Conservation (phyloP, 441 rosid species). For the Mallotus japonicus region DNA sequence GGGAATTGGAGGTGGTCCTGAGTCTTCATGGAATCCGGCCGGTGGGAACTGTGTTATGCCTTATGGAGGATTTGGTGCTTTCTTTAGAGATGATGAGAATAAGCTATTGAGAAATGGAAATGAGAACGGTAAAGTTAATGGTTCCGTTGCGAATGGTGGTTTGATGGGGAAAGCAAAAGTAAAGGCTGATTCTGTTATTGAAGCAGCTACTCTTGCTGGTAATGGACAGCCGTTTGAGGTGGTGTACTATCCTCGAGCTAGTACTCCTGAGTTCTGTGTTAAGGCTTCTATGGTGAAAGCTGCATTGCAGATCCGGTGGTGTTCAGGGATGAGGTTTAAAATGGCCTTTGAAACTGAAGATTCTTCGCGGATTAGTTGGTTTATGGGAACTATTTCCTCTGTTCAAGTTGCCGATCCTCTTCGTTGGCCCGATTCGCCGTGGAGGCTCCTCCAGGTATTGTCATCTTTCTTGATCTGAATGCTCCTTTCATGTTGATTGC, state of each 20-base stretch:
- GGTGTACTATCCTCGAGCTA: conserved; percentile 82
- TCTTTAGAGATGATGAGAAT: conserved; percentile 73
- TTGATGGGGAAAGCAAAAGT: conserved; percentile 53
- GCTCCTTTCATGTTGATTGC: not conserved
- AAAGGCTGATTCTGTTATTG: conserved; percentile 59
- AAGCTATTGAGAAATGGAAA: conserved; percentile 66
- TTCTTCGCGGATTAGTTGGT: conserved; percentile 95
- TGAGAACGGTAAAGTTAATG: conserved; percentile 52
- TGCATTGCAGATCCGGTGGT: conserved; percentile 80
- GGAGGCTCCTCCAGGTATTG: conserved; percentile 90
- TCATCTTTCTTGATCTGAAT: not conserved
- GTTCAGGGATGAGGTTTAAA: conserved; percentile 92
- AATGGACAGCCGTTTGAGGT: conserved; percentile 75
- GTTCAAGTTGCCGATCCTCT: conserved; percentile 81
- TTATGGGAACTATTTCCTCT: conserved; percentile 85
- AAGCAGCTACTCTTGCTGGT: conserved; percentile 64
- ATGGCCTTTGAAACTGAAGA: conserved; percentile 98
- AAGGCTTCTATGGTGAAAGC: conserved; percentile 64
- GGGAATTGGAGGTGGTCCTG: conserved; percentile 45
- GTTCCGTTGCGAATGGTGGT: conserved; percentile 26
- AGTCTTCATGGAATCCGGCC: conserved; percentile 75
- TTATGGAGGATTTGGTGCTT: conserved; percentile 71
- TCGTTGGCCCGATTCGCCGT: conserved; percentile 87
- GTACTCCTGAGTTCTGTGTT: conserved; percentile 87
- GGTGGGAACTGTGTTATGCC: conserved; percentile 87